Base-by-base conservation (phyloP, 805 yeast species). In the Candida parachauliodes region DNA sequence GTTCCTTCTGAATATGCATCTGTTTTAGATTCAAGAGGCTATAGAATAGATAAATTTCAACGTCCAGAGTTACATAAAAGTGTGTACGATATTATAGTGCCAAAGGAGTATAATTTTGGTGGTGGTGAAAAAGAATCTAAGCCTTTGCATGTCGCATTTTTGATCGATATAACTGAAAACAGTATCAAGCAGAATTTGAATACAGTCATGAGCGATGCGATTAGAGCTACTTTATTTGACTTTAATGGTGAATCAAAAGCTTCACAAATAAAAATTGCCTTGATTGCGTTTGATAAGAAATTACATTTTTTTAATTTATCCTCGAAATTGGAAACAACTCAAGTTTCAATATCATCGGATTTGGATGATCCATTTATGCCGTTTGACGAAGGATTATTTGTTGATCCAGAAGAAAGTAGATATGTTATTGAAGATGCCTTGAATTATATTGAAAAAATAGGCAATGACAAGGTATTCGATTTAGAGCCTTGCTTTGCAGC, bases 311-410 rank as follows among this genome's bases (percentile, higher is more conserved):
- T 77, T 59, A 81, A 88, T 48, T 65, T 89, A 45, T 65, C 73
- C 12, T 68, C 83, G 1, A 59, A 60, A 2, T 63, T 79, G 24
- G 78, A 77, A 12, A 70, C 76, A 32, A 72, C 88, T 2, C 72
- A 73, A 33, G 71, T 81, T 39, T 68, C 77, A 23, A 67, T 85
- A 7, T 75, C 84, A 16, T 68, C 80, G 8, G 97, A 88, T 51
- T 54, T 86, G 20, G 79, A 74, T 4, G 89, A 83, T 28, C 83
- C 89, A 4, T 88, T 88, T 48, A 64, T 88, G n/a, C 98, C 98
- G 3, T 71, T 88, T 44, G 65, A 65, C 40, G 70, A 70, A 2
- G 96, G 96, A 0, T 60, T 88, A 21, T 88, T 88, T 58, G 95
- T 78, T 6, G 88, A 84, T 46, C 88, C 96, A 1, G 63, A 62